These are phyloP conservation scores for Mediolabrus comicus DNA, from an alignment of 108 stramenopile genomes.

Conservation along the genomic window DNA sequence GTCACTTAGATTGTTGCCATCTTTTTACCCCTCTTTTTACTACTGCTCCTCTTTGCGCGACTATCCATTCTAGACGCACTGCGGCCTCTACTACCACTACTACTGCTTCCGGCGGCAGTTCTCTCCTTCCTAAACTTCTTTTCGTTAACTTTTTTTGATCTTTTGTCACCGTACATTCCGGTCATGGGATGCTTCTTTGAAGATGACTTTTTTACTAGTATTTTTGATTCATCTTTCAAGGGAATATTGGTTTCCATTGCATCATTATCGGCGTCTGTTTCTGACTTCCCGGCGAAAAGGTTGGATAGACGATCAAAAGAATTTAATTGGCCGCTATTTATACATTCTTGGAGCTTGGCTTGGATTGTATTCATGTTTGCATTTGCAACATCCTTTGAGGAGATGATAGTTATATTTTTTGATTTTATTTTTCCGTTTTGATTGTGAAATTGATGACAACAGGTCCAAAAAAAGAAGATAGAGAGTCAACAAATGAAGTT, in stretches of 20 bases:
- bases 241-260: constrained; percentile 10
- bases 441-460: background rate
- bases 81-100: constrained; percentile 7
- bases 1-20: background rate
- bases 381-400: constrained; percentile 55
- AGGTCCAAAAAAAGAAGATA: background rate
- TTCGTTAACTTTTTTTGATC: constrained; percentile 25
- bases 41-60: constrained; percentile 32
- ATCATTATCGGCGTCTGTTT: constrained; percentile 19
- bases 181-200: constrained; percentile 15
- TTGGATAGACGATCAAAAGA: constrained; percentile 67
- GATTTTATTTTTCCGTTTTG: too few relatives aligned
- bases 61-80: constrained; percentile 13
- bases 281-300: constrained; percentile 38
- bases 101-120: background rate
- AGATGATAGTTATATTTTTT: too few relatives aligned
- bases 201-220: constrained; percentile 34
- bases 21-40: constrained; percentile 28
- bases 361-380: constrained; percentile 61
- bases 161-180: constrained; percentile 32
- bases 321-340: constrained; percentile 46
- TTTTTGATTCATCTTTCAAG: constrained; percentile 38
- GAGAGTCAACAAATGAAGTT: background rate
- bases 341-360: constrained; percentile 56
- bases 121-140: constrained; percentile 11